Conservation (phyloP, 2,329 filamentous ascomycete genomes). For the Aureobasidium sp. region DNA sequence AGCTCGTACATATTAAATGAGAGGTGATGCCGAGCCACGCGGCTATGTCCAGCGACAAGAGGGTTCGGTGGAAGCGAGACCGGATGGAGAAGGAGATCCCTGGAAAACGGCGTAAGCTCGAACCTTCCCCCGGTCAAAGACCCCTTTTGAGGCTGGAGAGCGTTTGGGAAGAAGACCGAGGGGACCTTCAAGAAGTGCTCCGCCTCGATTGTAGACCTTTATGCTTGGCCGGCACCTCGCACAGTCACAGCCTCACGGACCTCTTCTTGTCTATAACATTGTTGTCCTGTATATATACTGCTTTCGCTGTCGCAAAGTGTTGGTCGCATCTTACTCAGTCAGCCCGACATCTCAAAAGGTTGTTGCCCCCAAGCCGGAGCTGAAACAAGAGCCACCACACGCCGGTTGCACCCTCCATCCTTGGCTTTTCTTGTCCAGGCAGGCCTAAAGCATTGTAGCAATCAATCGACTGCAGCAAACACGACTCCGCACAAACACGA, state of each 20-base stretch:
- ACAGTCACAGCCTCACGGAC: conserved; percentile 7
- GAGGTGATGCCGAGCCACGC: conserved; percentile 1
- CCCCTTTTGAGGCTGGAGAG: neutral
- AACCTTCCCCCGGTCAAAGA: neutral
- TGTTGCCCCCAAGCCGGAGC: neutral
- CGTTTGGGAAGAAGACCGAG: neutral
- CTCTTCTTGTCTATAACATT: neutral
- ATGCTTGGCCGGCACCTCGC: neutral
- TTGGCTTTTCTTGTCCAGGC: neutral
- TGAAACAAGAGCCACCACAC: neutral
- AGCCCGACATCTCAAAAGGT: neutral
- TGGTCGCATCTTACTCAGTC: neutral
- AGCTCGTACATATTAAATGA: neutral
- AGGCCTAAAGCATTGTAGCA: neutral
- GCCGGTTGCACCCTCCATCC: neutral
- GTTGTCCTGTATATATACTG: neutral
- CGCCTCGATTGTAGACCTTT: neutral
- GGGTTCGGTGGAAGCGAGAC: neutral
- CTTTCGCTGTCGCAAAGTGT: neutral
- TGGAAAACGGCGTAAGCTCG: neutral
- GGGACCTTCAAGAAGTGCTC: neutral
- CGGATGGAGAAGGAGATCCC: conserved; percentile 2
- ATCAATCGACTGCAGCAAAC: neutral
- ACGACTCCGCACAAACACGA: conserved; percentile 1
- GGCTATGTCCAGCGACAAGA: neutral